Base-by-base conservation (phyloP, 2,329 filamentous ascomycete species). In the Daldinia eschscholtzii region DNA sequence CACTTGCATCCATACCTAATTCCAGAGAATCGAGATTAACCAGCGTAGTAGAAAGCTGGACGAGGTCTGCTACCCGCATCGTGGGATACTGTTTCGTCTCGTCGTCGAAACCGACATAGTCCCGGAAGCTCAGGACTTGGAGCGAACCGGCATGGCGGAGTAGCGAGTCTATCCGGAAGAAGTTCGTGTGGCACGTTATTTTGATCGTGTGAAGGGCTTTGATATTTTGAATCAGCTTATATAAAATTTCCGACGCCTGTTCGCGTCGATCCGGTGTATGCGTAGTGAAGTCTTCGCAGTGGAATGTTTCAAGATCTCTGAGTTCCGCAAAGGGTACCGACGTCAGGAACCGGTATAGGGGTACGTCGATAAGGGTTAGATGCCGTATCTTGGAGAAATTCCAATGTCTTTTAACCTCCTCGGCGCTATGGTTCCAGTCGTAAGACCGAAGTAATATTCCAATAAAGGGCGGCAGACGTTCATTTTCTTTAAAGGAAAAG, bases 381-480 rank as follows among this genome's bases (percentile, higher is more conserved):
- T 76, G 79, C 23, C 76, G 74, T 30, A 86, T 78, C n/a, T 69
- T 70, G 4, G 82, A 82, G 67, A 86, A 81, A 71, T 85, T 79
- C 84, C 84, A 86, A 64, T 86, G 83, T 18, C 66, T 70, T 1
- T 64, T 70, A 4, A 84, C 83, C 3, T 80, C 80, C 2, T 79
- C 75, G 0, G 71, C 55, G 1, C 75, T 75, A 68, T 86, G 85
- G 9, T 79, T 76, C 85, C 85, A 86, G 75, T 86, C 81, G 68
- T 87, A 86, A 1, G 82, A 84, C 56, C 79, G 80, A 41, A 87
- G 74, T 1, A 73, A 75, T 3, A 86, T 75, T 6, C 83, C 79
- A 20, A 71, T 72, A 4, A 86, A 72, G 0, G 83, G 74, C 1
- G 84, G 84, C 26, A 86, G 73, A 10, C 81, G 77, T 61, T 86